These are phyloP conservation scores for Globisporangium heterothallicum DNA, from an alignment of 352 stramenopile species.

Conservation along the genomic window DNA sequence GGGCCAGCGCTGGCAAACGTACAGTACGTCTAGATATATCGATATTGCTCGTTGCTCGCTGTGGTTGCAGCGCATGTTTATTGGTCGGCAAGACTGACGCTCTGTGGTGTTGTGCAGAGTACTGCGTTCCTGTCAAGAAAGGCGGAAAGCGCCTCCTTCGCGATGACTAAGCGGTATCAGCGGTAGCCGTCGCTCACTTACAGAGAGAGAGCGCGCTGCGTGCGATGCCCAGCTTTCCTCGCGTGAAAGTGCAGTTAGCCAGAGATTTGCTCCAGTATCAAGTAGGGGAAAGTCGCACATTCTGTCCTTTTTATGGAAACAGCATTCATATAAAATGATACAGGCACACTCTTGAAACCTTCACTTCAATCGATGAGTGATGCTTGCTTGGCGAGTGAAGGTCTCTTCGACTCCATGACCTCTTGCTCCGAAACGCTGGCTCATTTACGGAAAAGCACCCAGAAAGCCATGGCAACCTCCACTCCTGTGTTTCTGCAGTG, in stretches of 20 bases:
- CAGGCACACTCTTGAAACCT: no score
- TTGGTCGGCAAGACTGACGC: no score
- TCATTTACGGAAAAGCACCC: not conserved
- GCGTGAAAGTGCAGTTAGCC: no score
- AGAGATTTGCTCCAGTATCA: no score
- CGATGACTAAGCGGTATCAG: not conserved
- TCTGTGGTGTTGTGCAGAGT: not conserved
- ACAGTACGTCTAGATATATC: not conserved
- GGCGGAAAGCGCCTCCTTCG: not conserved
- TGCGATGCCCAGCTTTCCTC: no score
- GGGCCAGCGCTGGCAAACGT: not conserved
- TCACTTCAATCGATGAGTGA: not conserved
- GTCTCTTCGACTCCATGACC: not conserved
- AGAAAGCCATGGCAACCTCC: not conserved
- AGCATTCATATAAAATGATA: no score
- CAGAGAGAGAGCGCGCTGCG: no score
- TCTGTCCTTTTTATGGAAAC: no score
- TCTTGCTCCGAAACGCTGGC: not conserved
- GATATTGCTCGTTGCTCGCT: no score
- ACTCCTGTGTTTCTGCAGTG: constrained; percentile 10
- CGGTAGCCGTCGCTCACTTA: no score
- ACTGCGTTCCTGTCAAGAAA: not conserved
- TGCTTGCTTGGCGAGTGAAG: not conserved
- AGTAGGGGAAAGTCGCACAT: no score
- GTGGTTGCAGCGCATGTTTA: no score